A percentile compares a stretch with the other conserved stretches of the same genome.
phyloP scores from a whole-genome alignment of 2,329 filamentous ascomycete genomes.

The Penicillium brasilianum region DNA sequence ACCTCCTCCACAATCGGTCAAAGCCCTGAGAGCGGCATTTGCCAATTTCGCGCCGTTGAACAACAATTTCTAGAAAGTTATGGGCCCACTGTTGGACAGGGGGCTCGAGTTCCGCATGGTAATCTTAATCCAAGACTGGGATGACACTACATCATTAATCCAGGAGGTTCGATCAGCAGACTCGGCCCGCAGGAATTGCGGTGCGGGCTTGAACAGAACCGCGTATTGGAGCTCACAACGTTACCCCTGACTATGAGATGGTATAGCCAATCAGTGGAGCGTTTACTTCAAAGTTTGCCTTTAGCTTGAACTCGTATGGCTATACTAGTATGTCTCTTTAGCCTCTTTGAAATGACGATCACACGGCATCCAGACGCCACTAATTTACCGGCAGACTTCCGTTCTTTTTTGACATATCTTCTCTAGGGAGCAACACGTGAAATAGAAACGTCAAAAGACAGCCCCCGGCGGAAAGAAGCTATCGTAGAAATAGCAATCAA shows the following conservation, averaged over 20 bases:
- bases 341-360: slow-evolving; percentile 21
- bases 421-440: not conserved
- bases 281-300: not conserved
- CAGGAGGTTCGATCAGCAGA: not conserved
- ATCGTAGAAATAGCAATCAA: not conserved
- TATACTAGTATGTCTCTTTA: not conserved
- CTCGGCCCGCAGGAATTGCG: not conserved
- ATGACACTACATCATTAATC: not conserved
- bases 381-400: slow-evolving; percentile 14
- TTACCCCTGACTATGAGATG: not conserved
- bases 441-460: not conserved
- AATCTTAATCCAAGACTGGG: not conserved
- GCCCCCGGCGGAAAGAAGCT: not conserved
- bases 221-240: not conserved
- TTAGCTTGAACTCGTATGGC: not conserved
- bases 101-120: not conserved
- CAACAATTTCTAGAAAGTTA: not conserved
- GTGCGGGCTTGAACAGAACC: not conserved
- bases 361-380: slow-evolving; percentile 15
- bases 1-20: not conserved
- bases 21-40: not conserved
- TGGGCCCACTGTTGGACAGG: not conserved
- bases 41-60: not conserved
- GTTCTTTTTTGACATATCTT: not conserved
- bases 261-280: not conserved